phyloP scores from a whole-genome alignment of 2,329 filamentous ascomycete genomes.

The Curvularia hawaiiensis region DNA sequence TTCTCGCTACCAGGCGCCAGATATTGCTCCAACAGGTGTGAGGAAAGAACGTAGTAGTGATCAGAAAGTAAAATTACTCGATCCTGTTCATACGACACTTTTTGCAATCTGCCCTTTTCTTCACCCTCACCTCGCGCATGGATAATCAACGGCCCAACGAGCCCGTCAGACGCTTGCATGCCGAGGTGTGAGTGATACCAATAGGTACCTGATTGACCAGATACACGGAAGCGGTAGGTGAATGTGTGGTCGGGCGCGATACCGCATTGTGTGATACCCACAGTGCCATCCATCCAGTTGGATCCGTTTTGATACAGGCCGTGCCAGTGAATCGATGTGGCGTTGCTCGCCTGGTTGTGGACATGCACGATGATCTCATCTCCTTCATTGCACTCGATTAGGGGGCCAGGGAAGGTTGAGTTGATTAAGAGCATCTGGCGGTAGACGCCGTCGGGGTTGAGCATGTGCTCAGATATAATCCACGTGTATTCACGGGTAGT shows the following conservation, averaged over 20 bases:
- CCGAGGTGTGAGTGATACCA: slow-evolving; percentile 47
- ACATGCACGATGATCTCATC: slow-evolving; percentile 72
- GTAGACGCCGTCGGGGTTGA: slow-evolving; percentile 62
- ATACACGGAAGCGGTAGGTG: slow-evolving; percentile 44
- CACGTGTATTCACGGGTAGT: slow-evolving; percentile 64
- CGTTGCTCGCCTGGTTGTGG: slow-evolving; percentile 58
- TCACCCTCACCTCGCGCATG: slow-evolving; percentile 40
- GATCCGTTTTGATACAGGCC: slow-evolving; percentile 59
- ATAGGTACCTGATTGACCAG: slow-evolving; percentile 41
- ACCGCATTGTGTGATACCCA: slow-evolving; percentile 57
- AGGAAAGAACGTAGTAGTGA: slow-evolving; percentile 66
- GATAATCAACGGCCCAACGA: slow-evolving; percentile 46
- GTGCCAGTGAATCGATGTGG: slow-evolving; percentile 68
- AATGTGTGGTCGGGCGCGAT: slow-evolving; percentile 57
- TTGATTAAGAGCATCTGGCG: slow-evolving; percentile 51
- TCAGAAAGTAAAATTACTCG: slow-evolving; percentile 69
- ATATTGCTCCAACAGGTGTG: slow-evolving; percentile 58
- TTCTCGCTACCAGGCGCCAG: slow-evolving; percentile 56
- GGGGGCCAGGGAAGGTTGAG: slow-evolving; percentile 47
- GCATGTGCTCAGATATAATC: slow-evolving; percentile 62
- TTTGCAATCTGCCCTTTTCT: slow-evolving; percentile 49
- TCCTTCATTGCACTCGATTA: slow-evolving; percentile 58
- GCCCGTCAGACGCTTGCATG: slow-evolving; percentile 51
- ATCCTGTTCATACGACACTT: slow-evolving; percentile 56
- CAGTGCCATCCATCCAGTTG: slow-evolving; percentile 61